A percentile compares a stretch with the other conserved stretches of the same genome.
phyloP scores from a whole-genome alignment of 1,139 yeast genomes.

The Nakaseomyces bracarensis region DNA sequence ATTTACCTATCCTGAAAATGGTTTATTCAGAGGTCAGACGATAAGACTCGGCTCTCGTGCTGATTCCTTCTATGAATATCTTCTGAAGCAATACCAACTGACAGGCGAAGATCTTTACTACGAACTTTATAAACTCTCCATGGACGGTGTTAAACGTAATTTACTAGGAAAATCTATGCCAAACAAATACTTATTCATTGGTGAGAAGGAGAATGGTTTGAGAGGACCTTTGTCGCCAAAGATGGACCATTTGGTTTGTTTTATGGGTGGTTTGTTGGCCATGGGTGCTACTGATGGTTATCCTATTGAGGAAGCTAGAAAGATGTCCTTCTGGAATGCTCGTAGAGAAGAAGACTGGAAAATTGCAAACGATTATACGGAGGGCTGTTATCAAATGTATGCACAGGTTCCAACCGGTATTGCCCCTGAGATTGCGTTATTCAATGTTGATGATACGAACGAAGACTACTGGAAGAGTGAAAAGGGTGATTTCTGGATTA shows the following conservation, averaged over 20 bases:
- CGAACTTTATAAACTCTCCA: constrained; percentile 69
- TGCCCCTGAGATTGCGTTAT: constrained; percentile 82
- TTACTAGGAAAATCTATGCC: constrained; percentile 57
- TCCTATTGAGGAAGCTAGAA: constrained; percentile 45
- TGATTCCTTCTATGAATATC: constrained; percentile 86
- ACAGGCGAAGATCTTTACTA: constrained; percentile 57
- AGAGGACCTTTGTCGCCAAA: constrained; percentile 54
- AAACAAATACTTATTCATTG: constrained; percentile 51
- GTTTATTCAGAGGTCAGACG: constrained; percentile 52
- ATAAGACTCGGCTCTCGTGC: constrained; percentile 87
- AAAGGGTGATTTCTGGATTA: constrained; percentile 54
- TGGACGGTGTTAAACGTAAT: constrained; percentile 63
- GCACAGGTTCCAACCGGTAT: constrained; percentile 65
- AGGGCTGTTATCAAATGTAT: constrained; percentile 81
- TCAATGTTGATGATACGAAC: constrained; percentile 31
- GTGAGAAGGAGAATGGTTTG: constrained; percentile 69
- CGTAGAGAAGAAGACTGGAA: constrained; percentile 49
- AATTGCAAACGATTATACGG: constrained; percentile 67
- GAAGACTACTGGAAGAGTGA: constrained; percentile 19
- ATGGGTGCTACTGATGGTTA: constrained; percentile 81
- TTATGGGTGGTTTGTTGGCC: constrained; percentile 84
- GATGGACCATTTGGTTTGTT: constrained; percentile 93
- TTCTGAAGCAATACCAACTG: constrained; percentile 78
- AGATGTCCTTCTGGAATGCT: constrained; percentile 38
- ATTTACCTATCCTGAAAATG: constrained; percentile 66